A percentile compares a stretch with the other conserved stretches of the same genome.
phyloP scores from a whole-genome alignment of 2,329 filamentous ascomycete species.

The Clonostachys byssicola region DNA sequence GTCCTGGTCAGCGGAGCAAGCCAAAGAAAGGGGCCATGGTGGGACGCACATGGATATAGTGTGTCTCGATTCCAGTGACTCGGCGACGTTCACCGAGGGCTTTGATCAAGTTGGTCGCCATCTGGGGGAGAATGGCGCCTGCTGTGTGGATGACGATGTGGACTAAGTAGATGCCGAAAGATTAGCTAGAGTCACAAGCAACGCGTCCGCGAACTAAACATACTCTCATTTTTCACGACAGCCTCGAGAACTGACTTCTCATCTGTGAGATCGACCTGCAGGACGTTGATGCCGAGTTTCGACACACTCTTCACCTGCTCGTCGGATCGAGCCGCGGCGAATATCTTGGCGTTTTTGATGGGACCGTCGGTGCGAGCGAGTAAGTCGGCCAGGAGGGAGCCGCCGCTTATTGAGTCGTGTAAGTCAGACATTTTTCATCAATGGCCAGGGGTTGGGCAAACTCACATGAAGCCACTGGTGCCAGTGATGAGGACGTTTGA shows the following conservation, averaged over 20 bases:
- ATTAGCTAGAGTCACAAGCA: no score
- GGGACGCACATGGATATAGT: conserved; percentile 25
- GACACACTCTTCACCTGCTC: conserved; percentile 22
- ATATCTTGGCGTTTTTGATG: conserved; percentile 15
- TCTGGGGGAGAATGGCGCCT: conserved; percentile 16
- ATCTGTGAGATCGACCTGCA: conserved; percentile 22
- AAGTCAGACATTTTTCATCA: conserved; percentile 1
- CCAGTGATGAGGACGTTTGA: conserved; percentile 25
- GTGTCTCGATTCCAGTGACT: conserved; percentile 13
- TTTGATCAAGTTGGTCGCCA: conserved; percentile 19
- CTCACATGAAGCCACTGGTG: conserved; percentile 26
- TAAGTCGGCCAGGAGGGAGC: conserved; percentile 26
- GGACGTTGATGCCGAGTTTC: conserved; percentile 18
- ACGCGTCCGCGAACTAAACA: neutral
- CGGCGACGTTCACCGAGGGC: conserved; percentile 22
- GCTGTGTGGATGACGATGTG: conserved; percentile 28
- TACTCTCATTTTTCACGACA: conserved; percentile 16
- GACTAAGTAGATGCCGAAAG: conserved; percentile 15
- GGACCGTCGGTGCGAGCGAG: conserved; percentile 9
- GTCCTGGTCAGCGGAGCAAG: neutral
- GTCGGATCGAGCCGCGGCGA: conserved; percentile 23
- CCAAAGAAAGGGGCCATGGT: accelerated
- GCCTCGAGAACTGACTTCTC: conserved; percentile 12
- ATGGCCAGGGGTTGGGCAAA: neutral
- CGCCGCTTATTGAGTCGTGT: conserved; percentile 15